Conservation (phyloP, 2,329 filamentous ascomycete genomes). For the Pseudogymnoascus sp. region DNA sequence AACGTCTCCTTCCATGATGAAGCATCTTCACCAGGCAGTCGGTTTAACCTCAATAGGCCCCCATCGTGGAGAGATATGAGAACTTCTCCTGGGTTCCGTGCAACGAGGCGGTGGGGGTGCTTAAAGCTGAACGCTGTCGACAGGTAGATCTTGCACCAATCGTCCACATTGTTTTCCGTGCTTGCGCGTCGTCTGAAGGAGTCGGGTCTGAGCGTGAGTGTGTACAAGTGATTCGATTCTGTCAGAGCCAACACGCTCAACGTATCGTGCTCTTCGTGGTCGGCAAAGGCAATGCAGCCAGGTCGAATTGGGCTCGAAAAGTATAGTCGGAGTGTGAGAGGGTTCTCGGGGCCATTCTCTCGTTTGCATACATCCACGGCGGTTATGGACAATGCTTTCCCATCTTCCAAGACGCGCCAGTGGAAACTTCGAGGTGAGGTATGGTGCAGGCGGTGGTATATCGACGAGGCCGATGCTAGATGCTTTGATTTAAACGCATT, state of each 20-base stretch:
- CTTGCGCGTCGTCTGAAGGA: constrained; percentile 65
- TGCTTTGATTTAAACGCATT: constrained; percentile 63
- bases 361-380: constrained; percentile 71
- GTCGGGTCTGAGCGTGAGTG: constrained; percentile 72
- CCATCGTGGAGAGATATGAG: constrained; percentile 77
- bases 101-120: constrained; percentile 71
- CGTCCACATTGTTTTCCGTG: constrained; percentile 64
- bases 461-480: constrained; percentile 68
- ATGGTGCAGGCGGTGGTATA: constrained; percentile 75
- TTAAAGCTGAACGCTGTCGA: constrained; percentile 71
- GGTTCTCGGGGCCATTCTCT: constrained; percentile 57
- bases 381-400: constrained; percentile 72
- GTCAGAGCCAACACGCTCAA: constrained; percentile 76
- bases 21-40: constrained; percentile 44
- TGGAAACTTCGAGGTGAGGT: constrained; percentile 76
- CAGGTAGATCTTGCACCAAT: constrained; percentile 66
- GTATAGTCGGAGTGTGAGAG: constrained; percentile 67
- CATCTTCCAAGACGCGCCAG: constrained; percentile 80
- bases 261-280: constrained; percentile 68
- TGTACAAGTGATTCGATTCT: constrained; percentile 70
- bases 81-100: constrained; percentile 63
- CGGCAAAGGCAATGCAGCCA: constrained; percentile 74
- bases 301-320: constrained; percentile 68
- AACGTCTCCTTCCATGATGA: constrained; percentile 60
- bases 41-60: constrained; percentile 62